Evolutionary conservation across 2,329 filamentous ascomycete genomes (phyloP).

Genomic region (Colletotrichum sp.): DNA sequence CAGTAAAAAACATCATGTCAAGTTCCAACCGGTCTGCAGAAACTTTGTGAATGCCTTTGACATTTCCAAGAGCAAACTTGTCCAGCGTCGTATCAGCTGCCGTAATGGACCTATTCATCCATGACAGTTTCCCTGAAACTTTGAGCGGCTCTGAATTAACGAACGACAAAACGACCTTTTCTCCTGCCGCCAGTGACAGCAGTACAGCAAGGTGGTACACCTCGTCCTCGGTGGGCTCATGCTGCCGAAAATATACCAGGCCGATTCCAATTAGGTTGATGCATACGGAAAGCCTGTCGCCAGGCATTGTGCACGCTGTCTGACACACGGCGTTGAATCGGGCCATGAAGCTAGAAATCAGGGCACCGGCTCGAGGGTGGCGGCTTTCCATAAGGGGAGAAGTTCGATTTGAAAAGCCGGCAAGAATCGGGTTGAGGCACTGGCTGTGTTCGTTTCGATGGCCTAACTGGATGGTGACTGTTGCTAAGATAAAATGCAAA

Average conservation of each 20-base stretch:
- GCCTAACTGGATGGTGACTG: neutral
- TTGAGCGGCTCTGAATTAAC: neutral
- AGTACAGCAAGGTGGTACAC: neutral
- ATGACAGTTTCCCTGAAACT: neutral
- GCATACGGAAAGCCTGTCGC: neutral
- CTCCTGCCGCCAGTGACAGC: neutral
- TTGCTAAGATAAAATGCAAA: neutral
- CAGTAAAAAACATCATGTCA: neutral
- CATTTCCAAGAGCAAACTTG: neutral
- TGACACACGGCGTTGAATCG: neutral
- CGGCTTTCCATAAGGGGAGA: neutral
- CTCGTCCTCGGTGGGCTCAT: neutral
- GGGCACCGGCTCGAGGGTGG: neutral
- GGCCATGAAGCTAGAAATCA: neutral
- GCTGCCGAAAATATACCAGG: neutral
- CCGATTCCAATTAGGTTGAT: slow-evolving; percentile 5
- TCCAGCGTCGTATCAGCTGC: neutral
- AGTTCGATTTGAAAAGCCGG: neutral
- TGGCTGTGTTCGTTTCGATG: neutral
- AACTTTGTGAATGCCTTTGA: neutral
- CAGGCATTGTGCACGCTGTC: neutral
- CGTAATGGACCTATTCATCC: neutral
- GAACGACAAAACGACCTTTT: neutral
- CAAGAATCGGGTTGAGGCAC: neutral
- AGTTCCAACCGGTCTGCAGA: neutral